Evolutionary conservation across 1,284 basidiomycete species (phyloP), one percentile per base, ranked within the genome.

Genomic region (Ustanciosporium gigantosporum): DNA sequence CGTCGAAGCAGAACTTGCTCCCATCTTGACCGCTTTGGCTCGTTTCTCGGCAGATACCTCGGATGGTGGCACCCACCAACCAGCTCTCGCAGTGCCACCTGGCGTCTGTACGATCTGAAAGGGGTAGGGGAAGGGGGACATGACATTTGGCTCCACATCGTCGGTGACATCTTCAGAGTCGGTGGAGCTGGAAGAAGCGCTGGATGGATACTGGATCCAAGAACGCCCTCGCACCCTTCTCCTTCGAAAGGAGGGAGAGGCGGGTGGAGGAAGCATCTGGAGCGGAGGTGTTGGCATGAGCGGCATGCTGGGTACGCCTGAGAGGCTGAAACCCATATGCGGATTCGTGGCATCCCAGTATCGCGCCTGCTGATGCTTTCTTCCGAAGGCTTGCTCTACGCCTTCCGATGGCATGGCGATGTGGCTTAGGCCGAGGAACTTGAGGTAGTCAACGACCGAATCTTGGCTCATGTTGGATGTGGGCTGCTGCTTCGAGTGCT

Each of bases 71-170:
- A 72, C 51, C 69, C 69, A 72, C 66, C 66, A 72, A 7, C 66
- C 69, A 4, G 69, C 64, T 32, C 64, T 43, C 2, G 67, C 67
- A 1, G 69, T 72, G 23, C 69, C 69, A 8, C 67, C 67, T 11
- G 69, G 69, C 0, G 69, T 72, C 38, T 70, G 70, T 1, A 72
- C 67, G 19, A 72, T 67, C 23, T 70, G 67, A 39, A 72, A 70
- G 0, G 70, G 68, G 32, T 68, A 71, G 1, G 66, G 61, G 24
- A 66, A 55, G 14, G 57, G 60, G 22, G 53, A 61, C 49, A 66
- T 62, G 45, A 55, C 58, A 21, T 58, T 60, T 5, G 62, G 58
- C 19, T 60, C 49, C 29, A 52, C 57, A 25, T 61, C 62, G 16
- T 57, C 47, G 51, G 29, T 46, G 17, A 48, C 37, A 3, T 46